Evolutionary conservation across 2,329 filamentous ascomycete genomes (phyloP), one percentile per base, ranked within the genome.

Genomic region (Colletotrichum sansevieriae): DNA sequence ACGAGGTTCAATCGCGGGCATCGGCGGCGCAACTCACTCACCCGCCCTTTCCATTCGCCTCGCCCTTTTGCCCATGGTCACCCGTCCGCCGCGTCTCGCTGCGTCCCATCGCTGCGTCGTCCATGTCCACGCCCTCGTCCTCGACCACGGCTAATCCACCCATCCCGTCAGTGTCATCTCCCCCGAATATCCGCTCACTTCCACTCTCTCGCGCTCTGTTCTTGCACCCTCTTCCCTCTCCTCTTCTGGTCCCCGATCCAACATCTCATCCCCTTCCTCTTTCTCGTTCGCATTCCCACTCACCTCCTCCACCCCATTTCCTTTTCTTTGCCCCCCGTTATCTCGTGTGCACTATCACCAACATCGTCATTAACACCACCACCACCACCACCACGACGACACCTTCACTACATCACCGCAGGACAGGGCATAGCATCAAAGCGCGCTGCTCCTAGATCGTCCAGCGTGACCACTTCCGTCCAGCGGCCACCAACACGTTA

Each of bases 191-290:
- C 43, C 41, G 57, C 44, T 37, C 33, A 37, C 13, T 60, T 39
- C 8, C 43, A 56, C n/a, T 47, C 52, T 55, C 52, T 35, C 22
- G 12, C 22, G n/a, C 35, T 55, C n/a, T 55, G 29, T 35, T 39
- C 20, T 47, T 47, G 44, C 51, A 10, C 37, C 9, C 22, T 55
- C 52, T 15, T 44, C n/a, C 6, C 18, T 15, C 43, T 46, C 43
- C 9, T 13, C 37, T 39, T 39, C 37, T 5, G 11, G 37, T 39
- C 37, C 37, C 37, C 37, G 18, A 39, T 56, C 44, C 57, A 51
- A 41, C 58, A 13, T 52, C 58, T 44, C 64, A 60, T 62, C 60
- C 51, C 51, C 55, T 41, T 61, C 43, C 8, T 46, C 46, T 25
- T 54, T 49, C 55, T 37, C 29, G 11, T 44, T 55, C 41, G 9